A percentile compares a stretch with the other conserved stretches of the same genome.
Conservation (phyloP, 129 eudicot genomes). For the Tagetes erecta region DNA sequence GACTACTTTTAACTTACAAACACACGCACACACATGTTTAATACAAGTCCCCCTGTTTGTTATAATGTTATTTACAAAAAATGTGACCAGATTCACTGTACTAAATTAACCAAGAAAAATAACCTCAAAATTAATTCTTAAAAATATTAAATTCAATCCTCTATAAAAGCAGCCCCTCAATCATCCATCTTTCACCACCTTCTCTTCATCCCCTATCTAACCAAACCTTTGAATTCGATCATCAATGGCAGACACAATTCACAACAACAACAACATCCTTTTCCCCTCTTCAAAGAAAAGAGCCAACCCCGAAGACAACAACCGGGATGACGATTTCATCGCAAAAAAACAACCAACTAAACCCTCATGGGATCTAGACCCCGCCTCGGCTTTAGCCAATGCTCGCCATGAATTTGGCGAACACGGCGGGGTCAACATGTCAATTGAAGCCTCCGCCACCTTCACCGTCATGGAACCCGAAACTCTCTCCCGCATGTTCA, state of each 20-base stretch:
- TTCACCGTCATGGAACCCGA: slow-evolving; percentile 83
- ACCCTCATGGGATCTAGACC: slow-evolving; percentile 46
- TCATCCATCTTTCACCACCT: slow-evolving; percentile 8
- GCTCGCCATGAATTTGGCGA: slow-evolving; percentile 74
- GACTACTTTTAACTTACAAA: background rate
- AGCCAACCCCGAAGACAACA: slow-evolving; percentile 33
- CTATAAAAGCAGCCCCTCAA: slow-evolving; percentile 22
- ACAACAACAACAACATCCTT: slow-evolving; percentile 22
- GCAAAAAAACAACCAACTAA: slow-evolving; percentile 31
- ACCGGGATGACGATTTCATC: slow-evolving; percentile 14
- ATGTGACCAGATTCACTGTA: slow-evolving; percentile 42
- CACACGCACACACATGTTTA: no score
- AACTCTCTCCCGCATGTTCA: slow-evolving; percentile 60
- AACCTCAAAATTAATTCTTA: background rate
- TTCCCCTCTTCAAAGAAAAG: slow-evolving; percentile 44
- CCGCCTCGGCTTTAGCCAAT: slow-evolving; percentile 47
- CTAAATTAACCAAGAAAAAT: background rate
- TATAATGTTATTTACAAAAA: background rate
- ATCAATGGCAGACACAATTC: slow-evolving; percentile 40
- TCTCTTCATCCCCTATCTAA: background rate
- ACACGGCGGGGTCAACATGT: slow-evolving; percentile 83
- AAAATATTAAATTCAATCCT: background rate
- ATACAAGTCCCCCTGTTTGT: no score
- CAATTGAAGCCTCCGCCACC: slow-evolving; percentile 78
- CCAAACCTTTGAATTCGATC: background rate